Base-by-base conservation (phyloP, 2,329 filamentous ascomycete species). In the Pseudofabraea citricarpa region DNA sequence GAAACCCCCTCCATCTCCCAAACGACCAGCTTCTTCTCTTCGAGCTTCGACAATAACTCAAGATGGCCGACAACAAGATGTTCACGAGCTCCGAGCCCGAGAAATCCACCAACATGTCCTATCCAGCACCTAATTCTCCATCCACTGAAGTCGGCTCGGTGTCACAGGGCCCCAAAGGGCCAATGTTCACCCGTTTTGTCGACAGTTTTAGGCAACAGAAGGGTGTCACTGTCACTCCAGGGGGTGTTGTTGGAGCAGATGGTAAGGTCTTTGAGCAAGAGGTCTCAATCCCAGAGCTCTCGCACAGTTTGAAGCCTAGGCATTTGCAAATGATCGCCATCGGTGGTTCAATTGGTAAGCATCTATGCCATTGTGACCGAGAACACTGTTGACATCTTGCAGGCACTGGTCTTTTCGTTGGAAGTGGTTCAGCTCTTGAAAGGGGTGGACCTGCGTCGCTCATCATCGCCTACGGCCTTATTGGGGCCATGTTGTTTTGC, bases 291-390 rank as follows among this genome's bases (percentile, higher is more conserved):
- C 35, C 35, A 22, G 35, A 37, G 13, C 16, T 37, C 19, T 22
- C 19, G 19, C 35, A 37, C 21, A 83, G 81, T 62, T 68, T 93
- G 54, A 90, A 91, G 66, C 81, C 82, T 21, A 75, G 88, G 29
- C 90, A 95, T 69, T 62, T 95, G 60, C 90, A 95, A 70, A 95
- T 95, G 90, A 95, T 95, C 71, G 90, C 90, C 15, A 94, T 95
- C 52, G 89, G 89, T 56, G 89, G 89, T 38, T 90, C 85, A n/a
- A 94, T 95, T 56, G 85, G 85, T 77, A 69, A 36, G 63, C 19
- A 15, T 36, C 6, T 3, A 18, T n/a, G 10, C 16, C 6, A 31
- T 15, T 10, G 3, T 12, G 5, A 6, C 13, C 6, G 6, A 12
- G 27, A 12, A 31, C 3, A 31, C 27, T n/a, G 27, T 15, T n/a